Conservation (phyloP, 768 basidiomycete genomes). For the Russula virescens region DNA sequence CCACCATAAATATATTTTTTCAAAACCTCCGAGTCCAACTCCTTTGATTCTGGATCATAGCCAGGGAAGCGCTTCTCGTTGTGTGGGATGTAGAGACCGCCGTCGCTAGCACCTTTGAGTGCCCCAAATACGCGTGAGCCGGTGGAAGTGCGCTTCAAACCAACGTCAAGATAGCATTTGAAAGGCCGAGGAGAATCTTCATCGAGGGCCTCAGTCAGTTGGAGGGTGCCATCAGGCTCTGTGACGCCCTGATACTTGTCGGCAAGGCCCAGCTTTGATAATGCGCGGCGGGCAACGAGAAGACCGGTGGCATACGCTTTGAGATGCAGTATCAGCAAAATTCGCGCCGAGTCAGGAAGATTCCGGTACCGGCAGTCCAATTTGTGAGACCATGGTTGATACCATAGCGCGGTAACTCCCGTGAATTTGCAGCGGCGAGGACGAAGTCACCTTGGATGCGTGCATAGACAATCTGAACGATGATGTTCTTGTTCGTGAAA, state of each 20-base stretch:
- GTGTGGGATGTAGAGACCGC: slow-evolving; percentile 97
- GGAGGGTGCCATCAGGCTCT: slow-evolving; percentile 85
- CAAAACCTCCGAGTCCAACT: slow-evolving; percentile 87
- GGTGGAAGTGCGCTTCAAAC: slow-evolving; percentile 95
- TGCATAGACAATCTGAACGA: slow-evolving; percentile 93
- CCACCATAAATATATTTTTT: slow-evolving; percentile 98
- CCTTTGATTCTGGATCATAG: slow-evolving; percentile 88
- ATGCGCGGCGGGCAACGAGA: slow-evolving; percentile 87
- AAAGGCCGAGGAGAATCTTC: slow-evolving; percentile 98
- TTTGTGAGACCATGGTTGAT: slow-evolving; percentile 98
- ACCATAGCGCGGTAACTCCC: slow-evolving; percentile 91
- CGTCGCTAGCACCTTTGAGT: slow-evolving; percentile 97
- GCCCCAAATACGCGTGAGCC: slow-evolving; percentile 97
- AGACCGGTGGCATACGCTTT: slow-evolving; percentile 96
- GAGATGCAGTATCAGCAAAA: not conserved
- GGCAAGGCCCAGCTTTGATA: slow-evolving; percentile 91
- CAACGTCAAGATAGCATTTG: slow-evolving; percentile 98
- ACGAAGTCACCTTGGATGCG: slow-evolving; percentile 97
- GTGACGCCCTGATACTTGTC: slow-evolving; percentile 96
- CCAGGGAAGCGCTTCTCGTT: slow-evolving; percentile 98
- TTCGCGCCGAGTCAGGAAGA: not conserved
- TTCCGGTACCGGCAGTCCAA: slow-evolving; percentile 80
- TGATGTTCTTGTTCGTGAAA: slow-evolving; percentile 96
- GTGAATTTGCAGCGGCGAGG: slow-evolving; percentile 79
- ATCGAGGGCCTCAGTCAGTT: slow-evolving; percentile 78